Evolutionary conservation across 2,329 filamentous ascomycete species (phyloP).

Genomic region (Diaporthe longicolla): DNA sequence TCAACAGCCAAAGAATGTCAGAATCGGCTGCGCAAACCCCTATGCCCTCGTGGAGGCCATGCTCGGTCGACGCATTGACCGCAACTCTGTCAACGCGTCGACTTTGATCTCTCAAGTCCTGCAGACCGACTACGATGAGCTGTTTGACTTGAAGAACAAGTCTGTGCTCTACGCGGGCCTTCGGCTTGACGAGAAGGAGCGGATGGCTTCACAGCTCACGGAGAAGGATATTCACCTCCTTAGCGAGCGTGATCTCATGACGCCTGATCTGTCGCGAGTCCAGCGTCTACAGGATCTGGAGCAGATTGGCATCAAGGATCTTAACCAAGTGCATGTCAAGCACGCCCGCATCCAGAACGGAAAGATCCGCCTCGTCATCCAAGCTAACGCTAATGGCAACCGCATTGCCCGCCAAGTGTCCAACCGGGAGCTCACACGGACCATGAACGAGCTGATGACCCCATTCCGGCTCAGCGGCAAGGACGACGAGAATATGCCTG

Average conservation of each 20-base stretch:
- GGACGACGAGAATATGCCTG: conserved; percentile 37
- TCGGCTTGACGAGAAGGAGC: conserved; percentile 56
- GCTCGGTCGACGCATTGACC: conserved; percentile 57
- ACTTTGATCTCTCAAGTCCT: conserved; percentile 58
- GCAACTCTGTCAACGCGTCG: conserved; percentile 48
- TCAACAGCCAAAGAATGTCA: conserved; percentile 55
- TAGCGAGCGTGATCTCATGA: conserved; percentile 58
- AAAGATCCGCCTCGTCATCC: conserved; percentile 58
- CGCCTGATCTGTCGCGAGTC: conserved; percentile 59
- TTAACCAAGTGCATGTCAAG: conserved; percentile 55
- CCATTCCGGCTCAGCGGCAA: conserved; percentile 51
- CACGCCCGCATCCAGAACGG: conserved; percentile 59
- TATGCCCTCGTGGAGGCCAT: conserved; percentile 61
- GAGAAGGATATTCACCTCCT: conserved; percentile 59
- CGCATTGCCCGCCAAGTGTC: conserved; percentile 49
- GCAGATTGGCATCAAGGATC: conserved; percentile 57
- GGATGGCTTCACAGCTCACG: conserved; percentile 54
- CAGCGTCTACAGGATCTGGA: conserved; percentile 55
- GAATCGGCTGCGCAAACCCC: conserved; percentile 59
- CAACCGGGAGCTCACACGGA: conserved; percentile 56
- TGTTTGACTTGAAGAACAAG: conserved; percentile 60
- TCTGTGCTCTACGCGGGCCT: conserved; percentile 60
- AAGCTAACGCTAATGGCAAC: conserved; percentile 52
- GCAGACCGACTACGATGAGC: conserved; percentile 63
- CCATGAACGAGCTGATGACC: conserved; percentile 57